Conservation (phyloP, 1,139 yeast species). For the Pichia sp. region DNA sequence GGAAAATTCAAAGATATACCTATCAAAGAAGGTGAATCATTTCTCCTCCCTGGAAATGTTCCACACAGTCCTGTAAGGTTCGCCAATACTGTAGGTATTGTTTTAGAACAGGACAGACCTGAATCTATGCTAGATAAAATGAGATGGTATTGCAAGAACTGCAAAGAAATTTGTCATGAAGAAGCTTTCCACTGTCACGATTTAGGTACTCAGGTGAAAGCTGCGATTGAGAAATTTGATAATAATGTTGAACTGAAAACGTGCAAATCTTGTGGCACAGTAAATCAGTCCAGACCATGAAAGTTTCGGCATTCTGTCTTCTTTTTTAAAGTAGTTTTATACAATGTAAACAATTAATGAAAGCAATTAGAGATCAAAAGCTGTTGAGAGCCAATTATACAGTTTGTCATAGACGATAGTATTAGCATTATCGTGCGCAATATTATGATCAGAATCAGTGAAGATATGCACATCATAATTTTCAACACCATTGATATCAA, state of each 20-base stretch:
- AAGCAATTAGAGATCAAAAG: slow-evolving; percentile 35
- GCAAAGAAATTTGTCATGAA: slow-evolving; percentile 61
- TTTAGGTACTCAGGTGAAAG: slow-evolving; percentile 85
- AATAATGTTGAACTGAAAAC: slow-evolving; percentile 55
- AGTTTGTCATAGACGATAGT: slow-evolving; percentile 69
- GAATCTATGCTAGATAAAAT: slow-evolving; percentile 36
- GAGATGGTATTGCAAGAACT: slow-evolving; percentile 80
- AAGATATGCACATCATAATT: slow-evolving; percentile 87
- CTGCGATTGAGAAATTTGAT: slow-evolving; percentile 69
- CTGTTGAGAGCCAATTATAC: slow-evolving; percentile 61
- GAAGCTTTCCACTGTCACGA: slow-evolving; percentile 68
- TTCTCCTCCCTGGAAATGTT: slow-evolving; percentile 70
- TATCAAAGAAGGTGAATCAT: slow-evolving; percentile 82
- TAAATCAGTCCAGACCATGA: slow-evolving; percentile 55
- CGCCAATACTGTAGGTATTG: slow-evolving; percentile 80
- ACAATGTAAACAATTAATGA: not conserved
- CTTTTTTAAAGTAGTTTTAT: not conserved
- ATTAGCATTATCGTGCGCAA: slow-evolving; percentile 72
- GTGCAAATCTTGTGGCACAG: slow-evolving; percentile 67
- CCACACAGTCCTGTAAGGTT: slow-evolving; percentile 92
- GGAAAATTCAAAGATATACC: slow-evolving; percentile 69
- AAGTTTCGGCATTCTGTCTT: too few relatives aligned
- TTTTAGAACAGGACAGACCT: slow-evolving; percentile 92
- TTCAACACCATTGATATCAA: slow-evolving; percentile 55
- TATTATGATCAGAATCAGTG: slow-evolving; percentile 91